These are phyloP conservation scores for Choiromyces venosus DNA, from an alignment of 495 filamentous ascomycete genomes.

Conservation along the genomic window DNA sequence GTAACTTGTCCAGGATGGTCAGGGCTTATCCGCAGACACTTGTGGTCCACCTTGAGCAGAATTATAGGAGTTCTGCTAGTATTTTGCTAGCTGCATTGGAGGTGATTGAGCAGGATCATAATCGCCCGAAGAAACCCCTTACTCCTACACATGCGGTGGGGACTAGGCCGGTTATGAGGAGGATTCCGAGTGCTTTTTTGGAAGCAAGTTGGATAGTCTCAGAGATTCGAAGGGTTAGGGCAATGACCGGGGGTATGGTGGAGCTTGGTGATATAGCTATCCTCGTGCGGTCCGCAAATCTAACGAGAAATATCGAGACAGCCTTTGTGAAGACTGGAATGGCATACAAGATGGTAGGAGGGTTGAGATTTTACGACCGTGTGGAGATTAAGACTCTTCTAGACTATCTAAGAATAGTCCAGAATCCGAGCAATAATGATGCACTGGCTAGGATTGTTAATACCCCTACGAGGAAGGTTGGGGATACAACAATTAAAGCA, in stretches of 20 bases:
- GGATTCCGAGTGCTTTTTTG: conserved; percentile 60
- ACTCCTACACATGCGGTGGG: conserved; percentile 76
- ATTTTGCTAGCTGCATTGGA: conserved; percentile 75
- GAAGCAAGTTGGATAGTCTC: conserved; percentile 87
- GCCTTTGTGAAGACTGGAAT: conserved; percentile 80
- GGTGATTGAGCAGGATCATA: conserved; percentile 87
- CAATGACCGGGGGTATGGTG: conserved; percentile 67
- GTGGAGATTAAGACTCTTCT: conserved; percentile 82
- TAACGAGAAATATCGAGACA: conserved; percentile 80
- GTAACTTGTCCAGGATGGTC: conserved; percentile 77
- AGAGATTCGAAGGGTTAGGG: conserved; percentile 68
- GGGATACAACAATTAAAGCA: conserved; percentile 68
- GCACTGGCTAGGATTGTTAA: conserved; percentile 82
- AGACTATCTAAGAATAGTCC: conserved; percentile 81
- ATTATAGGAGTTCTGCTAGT: conserved; percentile 89
- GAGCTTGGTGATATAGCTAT: conserved; percentile 76
- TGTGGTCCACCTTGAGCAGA: conserved; percentile 83
- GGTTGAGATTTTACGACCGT: conserved; percentile 86
- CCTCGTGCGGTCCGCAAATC: conserved; percentile 71
- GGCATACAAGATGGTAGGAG: conserved; percentile 89
- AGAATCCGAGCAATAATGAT: conserved; percentile 83
- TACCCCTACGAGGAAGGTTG: conserved; percentile 71
- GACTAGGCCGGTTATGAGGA: conserved; percentile 75
- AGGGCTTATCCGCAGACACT: conserved; percentile 68
- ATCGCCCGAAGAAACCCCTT: conserved; percentile 70